Base-by-base conservation (phyloP, 2,329 filamentous ascomycete species). In the Trichoderma cornu-damae region DNA sequence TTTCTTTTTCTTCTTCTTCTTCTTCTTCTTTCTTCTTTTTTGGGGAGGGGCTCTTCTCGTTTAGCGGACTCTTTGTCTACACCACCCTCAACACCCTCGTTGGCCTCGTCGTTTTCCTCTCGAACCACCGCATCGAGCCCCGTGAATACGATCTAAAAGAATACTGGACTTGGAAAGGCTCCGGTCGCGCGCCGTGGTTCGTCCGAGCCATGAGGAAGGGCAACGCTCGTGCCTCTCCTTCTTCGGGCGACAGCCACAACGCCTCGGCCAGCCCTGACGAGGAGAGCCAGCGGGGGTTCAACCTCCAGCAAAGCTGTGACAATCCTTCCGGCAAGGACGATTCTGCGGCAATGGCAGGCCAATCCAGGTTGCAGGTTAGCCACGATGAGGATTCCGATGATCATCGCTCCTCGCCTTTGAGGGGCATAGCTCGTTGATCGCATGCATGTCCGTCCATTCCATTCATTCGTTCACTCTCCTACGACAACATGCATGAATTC, bases 101-200 rank as follows among this genome's bases (percentile, higher is more conserved):
- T 43, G 77, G 73, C 46, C 55, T 77, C 7, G 68, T 79, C 5
- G 73, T 81, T 53, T 70, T 68, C 37, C 50, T 74, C 24, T 79
- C 77, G 1, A 64, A 73, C 1, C 75, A 76, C 3, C 65, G 69
- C 3, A 62, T 79, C 22, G 73, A 78, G 64, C 79, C 79, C 3
- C 72, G 73, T 20, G 77, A 81, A 61, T 81, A 81, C 61, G 77
- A 81, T 38, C 69, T 78, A 60, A 81, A 81, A 60, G 78, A 81
- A 57, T 81, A 80, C 63, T 82, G 79, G 79, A 77, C 78, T 1
- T 80, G 77, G 78, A 77, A 75, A 61, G 76, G 77, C 3, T 68
- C 70, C 0, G 78, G 78, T 3, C 72, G 72, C 3, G 71, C 76
- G 40, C 78, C 78, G 0, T 79, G 77, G 73, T 74, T 79, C 58